Evolutionary conservation across 1,284 basidiomycete genomes (phyloP).

Genomic region (Ganoderma boninense): DNA sequence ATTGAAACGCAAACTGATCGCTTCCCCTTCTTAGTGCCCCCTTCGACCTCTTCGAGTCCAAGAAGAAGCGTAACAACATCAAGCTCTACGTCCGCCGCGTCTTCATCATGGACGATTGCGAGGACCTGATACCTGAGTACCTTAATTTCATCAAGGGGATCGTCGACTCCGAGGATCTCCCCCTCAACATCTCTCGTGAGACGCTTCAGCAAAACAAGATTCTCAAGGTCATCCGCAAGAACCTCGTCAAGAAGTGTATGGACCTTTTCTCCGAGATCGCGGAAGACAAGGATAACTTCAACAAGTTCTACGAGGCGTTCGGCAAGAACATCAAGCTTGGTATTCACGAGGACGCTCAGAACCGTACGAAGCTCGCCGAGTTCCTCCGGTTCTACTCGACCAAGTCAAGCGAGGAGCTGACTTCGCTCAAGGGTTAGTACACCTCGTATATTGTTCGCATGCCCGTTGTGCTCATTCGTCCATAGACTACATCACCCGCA

Average conservation of each 20-base stretch:
- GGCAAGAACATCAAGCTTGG: slow-evolving; percentile 99
- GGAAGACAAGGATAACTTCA: slow-evolving; percentile 99
- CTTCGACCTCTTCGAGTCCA: slow-evolving; percentile 99
- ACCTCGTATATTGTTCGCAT: neutral
- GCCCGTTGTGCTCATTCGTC: slow-evolving; percentile 14
- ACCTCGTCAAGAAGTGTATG: slow-evolving; percentile 98
- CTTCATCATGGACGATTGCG: slow-evolving; percentile 99
- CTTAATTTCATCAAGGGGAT: slow-evolving; percentile 99
- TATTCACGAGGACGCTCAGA: slow-evolving; percentile 99
- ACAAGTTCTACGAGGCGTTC: slow-evolving; percentile 97
- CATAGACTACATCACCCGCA: slow-evolving; percentile 98
- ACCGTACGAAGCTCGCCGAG: slow-evolving; percentile 99
- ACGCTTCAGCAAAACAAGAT: slow-evolving; percentile 99
- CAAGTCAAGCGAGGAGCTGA: slow-evolving; percentile 92
- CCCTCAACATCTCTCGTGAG: slow-evolving; percentile 99
- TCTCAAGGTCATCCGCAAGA: slow-evolving; percentile 98
- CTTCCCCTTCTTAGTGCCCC: slow-evolving; percentile 70
- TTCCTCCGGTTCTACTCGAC: slow-evolving; percentile 99
- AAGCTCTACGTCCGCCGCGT: slow-evolving; percentile 99
- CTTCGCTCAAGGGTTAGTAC: slow-evolving; percentile 88
- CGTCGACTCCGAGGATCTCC: slow-evolving; percentile 99
- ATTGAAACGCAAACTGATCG: neutral
- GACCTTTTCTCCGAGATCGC: slow-evolving; percentile 97
- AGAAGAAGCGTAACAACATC: slow-evolving; percentile 99
- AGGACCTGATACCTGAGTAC: slow-evolving; percentile 99